Conservation (phyloP, 139 green algal species). For the Tetraselmis chui region DNA sequence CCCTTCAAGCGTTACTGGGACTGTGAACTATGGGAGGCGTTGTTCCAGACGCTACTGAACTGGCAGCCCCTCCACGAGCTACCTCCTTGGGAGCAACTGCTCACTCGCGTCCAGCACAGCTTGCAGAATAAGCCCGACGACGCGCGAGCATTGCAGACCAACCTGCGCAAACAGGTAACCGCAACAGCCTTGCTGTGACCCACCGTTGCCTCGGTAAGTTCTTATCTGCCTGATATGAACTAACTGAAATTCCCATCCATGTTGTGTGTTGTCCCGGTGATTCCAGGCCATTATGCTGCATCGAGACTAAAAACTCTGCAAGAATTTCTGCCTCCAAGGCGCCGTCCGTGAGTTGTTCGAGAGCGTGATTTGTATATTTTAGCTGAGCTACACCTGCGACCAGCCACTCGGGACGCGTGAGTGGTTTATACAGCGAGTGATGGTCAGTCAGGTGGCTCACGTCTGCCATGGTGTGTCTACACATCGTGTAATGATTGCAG, state of each 20-base stretch:
- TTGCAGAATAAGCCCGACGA: neutral
- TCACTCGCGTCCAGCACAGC: neutral
- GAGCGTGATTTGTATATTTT: no score
- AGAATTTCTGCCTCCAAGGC: no score
- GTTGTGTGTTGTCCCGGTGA: neutral
- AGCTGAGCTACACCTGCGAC: no score
- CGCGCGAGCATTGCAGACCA: neutral
- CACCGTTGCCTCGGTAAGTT: neutral
- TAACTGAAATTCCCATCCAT: neutral
- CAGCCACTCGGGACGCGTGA: no score
- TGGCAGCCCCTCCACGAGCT: neutral
- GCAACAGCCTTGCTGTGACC: no score
- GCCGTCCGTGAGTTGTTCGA: no score
- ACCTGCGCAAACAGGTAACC: neutral
- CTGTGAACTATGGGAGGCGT: constrained; percentile 22
- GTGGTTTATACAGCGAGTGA: no score
- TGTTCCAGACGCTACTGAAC: constrained; percentile 38
- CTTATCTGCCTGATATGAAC: neutral
- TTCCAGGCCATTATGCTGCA: neutral
- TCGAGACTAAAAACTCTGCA: no score
- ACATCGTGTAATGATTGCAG: no score
- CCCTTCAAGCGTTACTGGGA: constrained; percentile 34
- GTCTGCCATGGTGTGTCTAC: no score
- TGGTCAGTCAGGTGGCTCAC: no score
- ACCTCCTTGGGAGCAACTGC: neutral